Evolutionary conservation across 2,329 filamentous ascomycete genomes (phyloP), one percentile per base, ranked within the genome.

Genomic region (Pyrenochaeta sp.): DNA sequence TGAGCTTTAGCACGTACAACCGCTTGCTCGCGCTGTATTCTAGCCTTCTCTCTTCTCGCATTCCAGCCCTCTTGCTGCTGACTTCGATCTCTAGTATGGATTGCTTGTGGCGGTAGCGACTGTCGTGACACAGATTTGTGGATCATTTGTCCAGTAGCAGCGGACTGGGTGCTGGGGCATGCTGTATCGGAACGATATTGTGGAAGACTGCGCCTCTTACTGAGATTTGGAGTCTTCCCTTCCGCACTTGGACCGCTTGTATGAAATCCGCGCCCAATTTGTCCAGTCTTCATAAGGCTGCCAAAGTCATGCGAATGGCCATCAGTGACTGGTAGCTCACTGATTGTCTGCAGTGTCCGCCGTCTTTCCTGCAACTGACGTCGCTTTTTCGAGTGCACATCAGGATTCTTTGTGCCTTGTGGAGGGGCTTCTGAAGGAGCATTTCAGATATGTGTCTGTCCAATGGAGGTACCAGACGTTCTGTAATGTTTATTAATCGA

Each of bases 331-430:
- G 64, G 55, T 11, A 72, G 56, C 29, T 72, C 68, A 33, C 63
- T 67, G 40, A 72, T 66, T 1, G 67, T 72, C 32, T 73, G 69
- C 0, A 72, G 56, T 2, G 65, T 71, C 46, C 61, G 50, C 32
- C 70, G 61, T 39, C 66, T 66, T 31, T 63, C 55, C 35, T 67
- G 64, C 7, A 58, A 2, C 21, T 52, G 54, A 10, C 47, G 51
- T 10, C 45, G 56, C 15, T 53, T 57, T 21, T 37, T 29, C 2
- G 32, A 2, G 7, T 42, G 49, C 20, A 47, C 41, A 32, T 51
- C 36, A 7, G 40, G 30, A 10, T 48, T 30, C 33, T 45, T 55
- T 20, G 20, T 32, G 32, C 54, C 58, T 15, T 53, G 46, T 12
- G 55, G 55, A 18, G 51, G 56, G 52, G 39, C 31, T 63, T 67